Evolutionary conservation across 2,329 filamentous ascomycete species (phyloP), one percentile per base, ranked within the genome.

Genomic region (Keithomyces neogunnii): DNA sequence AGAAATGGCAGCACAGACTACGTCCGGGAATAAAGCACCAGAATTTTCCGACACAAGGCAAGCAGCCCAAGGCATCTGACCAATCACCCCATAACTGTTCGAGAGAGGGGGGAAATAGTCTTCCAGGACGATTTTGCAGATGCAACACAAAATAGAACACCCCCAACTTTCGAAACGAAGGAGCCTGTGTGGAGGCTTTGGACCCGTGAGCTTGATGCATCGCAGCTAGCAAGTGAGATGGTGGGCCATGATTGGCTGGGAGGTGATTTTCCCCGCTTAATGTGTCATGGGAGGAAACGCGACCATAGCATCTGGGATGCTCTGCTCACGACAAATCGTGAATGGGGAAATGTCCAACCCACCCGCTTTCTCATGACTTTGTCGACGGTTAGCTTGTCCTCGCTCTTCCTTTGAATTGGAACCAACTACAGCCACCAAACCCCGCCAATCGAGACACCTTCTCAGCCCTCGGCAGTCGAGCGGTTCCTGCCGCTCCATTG

Each of bases 261-360:
- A 46, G 46, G 19, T 44, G 26, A 47, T 50, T 51, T 59, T 59
- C 64, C 66, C 66, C 66, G 66, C 66, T 68, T 67, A 66, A 65
- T 66, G 62, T 67, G 65, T 67, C 66, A 66, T 67, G 57, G 57
- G 56, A 63, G 65, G 61, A 58, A 57, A 60, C 57, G 59, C 59
- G 57, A 58, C 56, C 51, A 56, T 51, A 51, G 53, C 53, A 51
- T 49, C 52, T 46, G 45, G 33, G 48, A 49, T 45, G 30, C 47
- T 49, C 49, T 57, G 51, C 53, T 51, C 55, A 51, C 54, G 52
- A 53, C 52, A 47, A 19, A 47, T 32, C 9, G 46, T 47, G 40
- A 51, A 31, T 19, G 13, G 51, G 47, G 47, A 51, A 45, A 26
- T 46, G 31, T 45, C 45, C 8, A 28, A 32, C 49, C 45, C 42